phyloP scores from a whole-genome alignment of 2,329 filamentous ascomycete species.

The Leptoxyphium fumago region DNA sequence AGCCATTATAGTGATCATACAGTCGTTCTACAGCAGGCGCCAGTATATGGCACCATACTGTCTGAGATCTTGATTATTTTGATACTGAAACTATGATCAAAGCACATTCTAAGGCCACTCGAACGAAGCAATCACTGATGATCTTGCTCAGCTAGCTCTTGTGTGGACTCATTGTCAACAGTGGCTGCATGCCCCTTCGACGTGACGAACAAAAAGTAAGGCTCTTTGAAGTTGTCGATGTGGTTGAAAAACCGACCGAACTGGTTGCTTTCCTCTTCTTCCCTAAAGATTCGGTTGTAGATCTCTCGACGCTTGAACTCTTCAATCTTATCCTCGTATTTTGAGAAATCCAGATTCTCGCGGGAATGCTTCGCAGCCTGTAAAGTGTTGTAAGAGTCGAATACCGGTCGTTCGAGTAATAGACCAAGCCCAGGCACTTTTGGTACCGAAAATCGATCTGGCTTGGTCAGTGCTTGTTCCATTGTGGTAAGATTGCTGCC shows the following conservation, averaged over 20 bases:
- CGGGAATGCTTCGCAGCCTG: conserved; percentile 48
- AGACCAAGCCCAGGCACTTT: conserved; percentile 85
- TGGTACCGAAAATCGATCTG: conserved; percentile 62
- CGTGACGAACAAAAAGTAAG: conserved; percentile 34
- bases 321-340: conserved; percentile 62
- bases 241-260: conserved; percentile 35
- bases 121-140: too few relatives aligned
- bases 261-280: conserved; percentile 75
- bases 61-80: too few relatives aligned
- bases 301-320: conserved; percentile 88
- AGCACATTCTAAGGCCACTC: too few relatives aligned
- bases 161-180: conserved; percentile 7
- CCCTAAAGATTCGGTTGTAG: conserved; percentile 77
- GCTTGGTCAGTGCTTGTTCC: conserved; percentile 54
- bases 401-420: conserved; percentile 79
- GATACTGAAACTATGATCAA: too few relatives aligned
- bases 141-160: too few relatives aligned
- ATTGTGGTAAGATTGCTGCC: conserved; percentile 59
- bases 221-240: conserved; percentile 35
- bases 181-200: conserved; percentile 33
- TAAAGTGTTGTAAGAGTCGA: conserved; percentile 72
- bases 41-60: too few relatives aligned
- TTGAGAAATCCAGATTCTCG: conserved; percentile 61
- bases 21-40: too few relatives aligned
- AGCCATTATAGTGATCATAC: too few relatives aligned